phyloP scores from a whole-genome alignment of 108 stramenopile genomes.

The Nitzschia sp. region DNA sequence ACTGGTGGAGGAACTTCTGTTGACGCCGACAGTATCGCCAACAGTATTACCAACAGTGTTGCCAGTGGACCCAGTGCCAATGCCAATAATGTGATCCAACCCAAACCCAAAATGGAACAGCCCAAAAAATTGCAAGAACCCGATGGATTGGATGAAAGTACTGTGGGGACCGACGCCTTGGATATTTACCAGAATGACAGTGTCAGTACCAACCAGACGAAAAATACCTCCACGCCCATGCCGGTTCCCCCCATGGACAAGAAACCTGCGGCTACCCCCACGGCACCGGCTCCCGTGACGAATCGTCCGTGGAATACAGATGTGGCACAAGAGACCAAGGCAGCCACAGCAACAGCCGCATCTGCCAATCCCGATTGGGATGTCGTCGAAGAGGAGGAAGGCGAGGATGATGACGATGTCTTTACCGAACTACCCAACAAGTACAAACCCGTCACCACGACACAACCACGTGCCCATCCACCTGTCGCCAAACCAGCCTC shows the following conservation, averaged over 20 bases:
- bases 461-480: background rate
- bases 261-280: no score
- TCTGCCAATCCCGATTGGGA: background rate
- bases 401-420: background rate
- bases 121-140: constrained; percentile 2
- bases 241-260: no score
- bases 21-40: constrained; percentile 2
- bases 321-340: background rate
- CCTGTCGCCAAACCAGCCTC: background rate
- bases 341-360: background rate
- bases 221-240: background rate
- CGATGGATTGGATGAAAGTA: constrained; percentile 5
- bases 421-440: background rate
- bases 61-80: background rate
- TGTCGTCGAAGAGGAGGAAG: background rate
- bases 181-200: background rate
- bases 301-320: background rate
- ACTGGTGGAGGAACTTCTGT: background rate
- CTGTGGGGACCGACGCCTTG: background rate
- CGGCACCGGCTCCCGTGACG: no score
- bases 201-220: background rate
- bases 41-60: background rate
- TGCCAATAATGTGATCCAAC: background rate
- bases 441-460: background rate
- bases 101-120: constrained; percentile 1